Evolutionary conservation across 495 filamentous ascomycete genomes (phyloP).

Genomic region (Rhypophila decipiens): DNA sequence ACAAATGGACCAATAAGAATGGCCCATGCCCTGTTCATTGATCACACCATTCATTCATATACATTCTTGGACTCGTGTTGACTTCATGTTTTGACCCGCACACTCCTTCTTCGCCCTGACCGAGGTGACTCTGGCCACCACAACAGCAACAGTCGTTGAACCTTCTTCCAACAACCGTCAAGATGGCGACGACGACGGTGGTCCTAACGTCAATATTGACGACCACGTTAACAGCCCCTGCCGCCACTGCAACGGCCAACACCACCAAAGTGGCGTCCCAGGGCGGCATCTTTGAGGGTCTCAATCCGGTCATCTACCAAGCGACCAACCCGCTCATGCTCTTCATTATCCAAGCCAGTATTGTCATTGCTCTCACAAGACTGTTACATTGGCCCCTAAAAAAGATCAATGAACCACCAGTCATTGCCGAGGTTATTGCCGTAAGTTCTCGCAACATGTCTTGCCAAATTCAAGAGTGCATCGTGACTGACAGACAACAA

Average conservation of each 20-base stretch:
- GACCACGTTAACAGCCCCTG: not conserved
- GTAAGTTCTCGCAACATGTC: not conserved
- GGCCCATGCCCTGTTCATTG: too few relatives aligned
- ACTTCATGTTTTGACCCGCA: too few relatives aligned
- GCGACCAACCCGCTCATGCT: conserved; percentile 76
- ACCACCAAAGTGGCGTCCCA: conserved; percentile 9
- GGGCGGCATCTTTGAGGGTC: conserved; percentile 35
- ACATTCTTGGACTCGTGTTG: too few relatives aligned
- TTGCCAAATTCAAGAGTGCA: not conserved
- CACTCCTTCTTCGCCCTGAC: too few relatives aligned
- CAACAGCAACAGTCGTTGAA: too few relatives aligned
- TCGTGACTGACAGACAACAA: not conserved
- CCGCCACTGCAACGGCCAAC: not conserved
- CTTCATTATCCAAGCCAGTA: conserved; percentile 87
- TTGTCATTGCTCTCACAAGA: conserved; percentile 81
- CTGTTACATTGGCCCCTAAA: conserved; percentile 68
- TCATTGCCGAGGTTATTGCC: conserved; percentile 89
- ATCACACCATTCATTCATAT: too few relatives aligned
- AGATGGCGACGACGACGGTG: conserved; percentile 7
- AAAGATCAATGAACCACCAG: conserved; percentile 77
- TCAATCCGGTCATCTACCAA: conserved; percentile 65
- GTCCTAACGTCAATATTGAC: too few relatives aligned
- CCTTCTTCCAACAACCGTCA: not conserved
- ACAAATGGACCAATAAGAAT: too few relatives aligned
- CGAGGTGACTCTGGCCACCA: too few relatives aligned